Percentiles rank a stretch among this genome's conserved stretches.
Evolutionary conservation across 2,329 filamentous ascomycete genomes (phyloP).

Genomic region (Pseudogymnoascus sp.): DNA sequence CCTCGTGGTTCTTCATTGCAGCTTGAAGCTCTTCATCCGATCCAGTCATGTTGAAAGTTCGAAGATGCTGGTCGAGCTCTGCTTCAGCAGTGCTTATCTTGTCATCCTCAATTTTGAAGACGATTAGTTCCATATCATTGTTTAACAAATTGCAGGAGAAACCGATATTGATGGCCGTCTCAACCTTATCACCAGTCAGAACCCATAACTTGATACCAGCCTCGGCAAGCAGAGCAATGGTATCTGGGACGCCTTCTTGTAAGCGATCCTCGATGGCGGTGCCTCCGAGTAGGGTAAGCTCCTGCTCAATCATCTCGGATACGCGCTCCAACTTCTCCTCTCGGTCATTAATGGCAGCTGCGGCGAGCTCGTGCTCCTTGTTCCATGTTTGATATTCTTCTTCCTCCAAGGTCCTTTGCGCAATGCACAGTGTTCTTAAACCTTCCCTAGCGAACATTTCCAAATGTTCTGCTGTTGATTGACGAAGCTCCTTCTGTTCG

Average conservation of each 20-base stretch:
- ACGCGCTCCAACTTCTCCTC: slow-evolving; percentile 90
- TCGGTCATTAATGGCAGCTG: slow-evolving; percentile 72
- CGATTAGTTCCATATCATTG: slow-evolving; percentile 95
- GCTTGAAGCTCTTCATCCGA: slow-evolving; percentile 74
- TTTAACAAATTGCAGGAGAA: slow-evolving; percentile 97
- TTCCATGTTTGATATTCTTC: slow-evolving; percentile 80
- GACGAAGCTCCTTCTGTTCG: slow-evolving; percentile 76
- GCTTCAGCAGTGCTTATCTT: slow-evolving; percentile 53
- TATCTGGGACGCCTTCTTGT: slow-evolving; percentile 93
- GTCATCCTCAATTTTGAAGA: slow-evolving; percentile 77
- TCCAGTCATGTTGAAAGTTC: slow-evolving; percentile 69
- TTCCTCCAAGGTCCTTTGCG: slow-evolving; percentile 70
- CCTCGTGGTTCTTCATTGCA: slow-evolving; percentile 75
- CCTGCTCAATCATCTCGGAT: slow-evolving; percentile 82
- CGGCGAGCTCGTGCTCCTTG: slow-evolving; percentile 77
- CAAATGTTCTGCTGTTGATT: slow-evolving; percentile 80
- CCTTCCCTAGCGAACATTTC: slow-evolving; percentile 97
- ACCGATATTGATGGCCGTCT: slow-evolving; percentile 98
- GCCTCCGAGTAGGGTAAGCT: slow-evolving; percentile 79
- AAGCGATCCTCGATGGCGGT: slow-evolving; percentile 96
- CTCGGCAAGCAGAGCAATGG: slow-evolving; percentile 80
- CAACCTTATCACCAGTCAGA: slow-evolving; percentile 94
- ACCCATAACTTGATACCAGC: slow-evolving; percentile 99
- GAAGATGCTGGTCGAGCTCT: slow-evolving; percentile 66
- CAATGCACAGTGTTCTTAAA: slow-evolving; percentile 88